A percentile compares a stretch with the other conserved stretches of the same genome.
Conservation (phyloP, 2,329 filamentous ascomycete species). For the Fusarium penzigii region DNA sequence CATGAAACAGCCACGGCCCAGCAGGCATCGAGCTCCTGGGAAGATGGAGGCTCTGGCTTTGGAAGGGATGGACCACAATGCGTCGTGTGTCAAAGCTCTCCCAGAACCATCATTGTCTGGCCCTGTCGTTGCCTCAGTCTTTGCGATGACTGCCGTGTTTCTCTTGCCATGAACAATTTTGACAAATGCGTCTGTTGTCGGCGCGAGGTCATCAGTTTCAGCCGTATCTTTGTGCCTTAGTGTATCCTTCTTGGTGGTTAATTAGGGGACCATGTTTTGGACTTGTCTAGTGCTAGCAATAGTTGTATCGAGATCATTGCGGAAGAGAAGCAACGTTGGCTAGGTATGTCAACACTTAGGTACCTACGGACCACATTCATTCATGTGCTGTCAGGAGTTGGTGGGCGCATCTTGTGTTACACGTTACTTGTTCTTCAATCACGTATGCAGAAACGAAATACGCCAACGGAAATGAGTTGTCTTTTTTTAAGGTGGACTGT, state of each 20-base stretch:
- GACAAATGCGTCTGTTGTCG: constrained; percentile 95
- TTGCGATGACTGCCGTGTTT: constrained; percentile 93
- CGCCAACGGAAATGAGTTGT: not conserved
- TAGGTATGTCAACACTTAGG: not conserved
- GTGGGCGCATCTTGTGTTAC: too few species aligned
- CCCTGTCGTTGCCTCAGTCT: constrained; percentile 92
- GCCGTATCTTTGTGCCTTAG: constrained; percentile 81
- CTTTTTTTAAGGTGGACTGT: constrained; percentile 4
- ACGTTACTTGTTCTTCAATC: too few species aligned
- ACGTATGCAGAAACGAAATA: not conserved
- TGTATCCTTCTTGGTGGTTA: not conserved
- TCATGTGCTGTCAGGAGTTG: not conserved
- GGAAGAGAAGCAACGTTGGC: not conserved
- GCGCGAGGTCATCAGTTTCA: constrained; percentile 84
- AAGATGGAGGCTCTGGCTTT: constrained; percentile 70
- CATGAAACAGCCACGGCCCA: constrained; percentile 18
- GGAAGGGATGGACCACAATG: constrained; percentile 76
- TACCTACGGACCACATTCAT: not conserved
- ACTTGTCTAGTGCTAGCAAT: not conserved
- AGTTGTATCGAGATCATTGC: not conserved
- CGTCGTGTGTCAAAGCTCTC: constrained; percentile 87
- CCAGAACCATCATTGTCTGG: constrained; percentile 90
- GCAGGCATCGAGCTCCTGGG: constrained; percentile 52
- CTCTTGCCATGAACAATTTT: constrained; percentile 95
- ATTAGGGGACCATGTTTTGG: too few species aligned